Base-by-base conservation (phyloP, 148 eudicot genomes). In the Rheum nobile region DNA sequence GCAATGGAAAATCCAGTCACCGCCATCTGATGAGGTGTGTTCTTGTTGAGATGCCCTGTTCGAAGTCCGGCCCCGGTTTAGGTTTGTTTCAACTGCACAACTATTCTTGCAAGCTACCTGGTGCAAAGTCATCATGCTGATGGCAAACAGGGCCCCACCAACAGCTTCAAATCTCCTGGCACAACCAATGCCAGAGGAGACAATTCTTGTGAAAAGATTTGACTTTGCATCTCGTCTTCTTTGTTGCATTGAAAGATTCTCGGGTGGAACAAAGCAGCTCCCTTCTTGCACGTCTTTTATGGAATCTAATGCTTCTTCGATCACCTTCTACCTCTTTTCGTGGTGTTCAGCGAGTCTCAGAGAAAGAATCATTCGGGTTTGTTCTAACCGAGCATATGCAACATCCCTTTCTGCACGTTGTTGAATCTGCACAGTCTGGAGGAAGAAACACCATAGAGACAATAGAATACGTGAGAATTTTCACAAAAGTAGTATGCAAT, bases 371-470 rank as follows among this genome's bases (percentile, higher is more conserved):
- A 92, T 80, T 16, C 94, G 88, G 82, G 97, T 90, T 80, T 96
- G 96, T 75, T 96, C 96, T 77, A 96, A 72, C 54, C 92, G 91
- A 71, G 96, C 99, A 79, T 90, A 81, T 5, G 99, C 97, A 57
- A 90, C 89, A 80, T 96, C 97, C 75, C 94, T 92, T 79, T 96
- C 97, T 74, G 88, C 92, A 67, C 85, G 88, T 78, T 96, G 99
- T 76, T 96, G 99, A 48, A 81, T 80, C 74, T 92, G 92, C 35
- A 88, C 83, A 21, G 94, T 88, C 99, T 92, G 88, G 41, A 75
- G 76, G 16, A 71, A 73, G 59, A 32, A 69, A 75, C 21, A 65
- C 11, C 70, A 32, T 32, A 61, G 37, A 73, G 34, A 71, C 10
- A 7, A 77, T 12, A 21, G 42, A 59, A 72, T 57, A n/a, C 17